Evolutionary conservation across 2,329 filamentous ascomycete species (phyloP), one percentile per base, ranked within the genome.

Genomic region (Fusarium oligoseptatum): DNA sequence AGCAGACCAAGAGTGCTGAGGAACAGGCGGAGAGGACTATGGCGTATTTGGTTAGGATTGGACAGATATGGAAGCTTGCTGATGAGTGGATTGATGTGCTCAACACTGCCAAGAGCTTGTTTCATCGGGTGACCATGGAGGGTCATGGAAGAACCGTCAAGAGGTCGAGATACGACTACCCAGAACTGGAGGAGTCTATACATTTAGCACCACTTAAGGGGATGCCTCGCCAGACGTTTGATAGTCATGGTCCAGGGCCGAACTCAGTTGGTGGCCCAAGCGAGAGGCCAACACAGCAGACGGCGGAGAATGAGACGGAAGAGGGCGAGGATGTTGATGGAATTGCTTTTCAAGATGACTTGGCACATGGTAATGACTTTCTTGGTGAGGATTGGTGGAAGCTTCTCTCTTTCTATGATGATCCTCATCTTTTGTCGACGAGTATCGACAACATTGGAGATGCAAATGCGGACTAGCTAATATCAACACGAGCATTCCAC

Each of bases 51-150:
- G 64, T 66, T 0, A 74, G 72, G 2, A 78, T 77, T 6, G 66
- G 71, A 0, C 48, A 73, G 0, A 57, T 79, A 0, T 79, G 77
- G 77, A 71, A 67, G 8, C 61, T 79, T 12, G 77, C 77, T 1
- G 67, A 77, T 2, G 77, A 78, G n/a, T 79, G 77, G 77, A 72
- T 79, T 14, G 70, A 75, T 11, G 76, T 79, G 22, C 48, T 77
- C 0, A 61, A 79, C 6, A 79, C 77, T 0, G 76, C 74, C 0
- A 74, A 74, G 58, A 67, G 69, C 12, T 32, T 79, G 0, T 79
- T 78, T 29, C 63, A 52, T 0, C 64, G 74, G 1, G 60, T 68
- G 1, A 70, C 65, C 1, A 60, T 71, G 6, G 64, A 66, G 22
- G 60, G n/a, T 0, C 60, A 39, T 1, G 72, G 24, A 3, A 66